Evolutionary conservation across 495 filamentous ascomycete genomes (phyloP), one percentile per base, ranked within the genome.

Genomic region (Hypomontagnella monticulosa): DNA sequence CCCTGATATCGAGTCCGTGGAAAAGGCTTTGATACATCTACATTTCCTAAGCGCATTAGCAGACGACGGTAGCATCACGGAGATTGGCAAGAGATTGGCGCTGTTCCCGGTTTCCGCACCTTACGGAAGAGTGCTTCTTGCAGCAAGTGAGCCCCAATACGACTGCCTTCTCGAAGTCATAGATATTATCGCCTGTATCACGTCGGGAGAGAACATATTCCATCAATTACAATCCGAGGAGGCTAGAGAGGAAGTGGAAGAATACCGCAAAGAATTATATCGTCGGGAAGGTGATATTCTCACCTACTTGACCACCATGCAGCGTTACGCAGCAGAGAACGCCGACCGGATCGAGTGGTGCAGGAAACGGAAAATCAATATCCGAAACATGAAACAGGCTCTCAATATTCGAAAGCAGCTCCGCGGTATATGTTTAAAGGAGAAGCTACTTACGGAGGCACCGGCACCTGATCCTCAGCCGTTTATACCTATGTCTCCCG

Each of bases 271-370:
- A 18, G 89, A 93, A 67, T 83, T 99, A 0, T 87, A 85, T 54
- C 84, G 91, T 2, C 80, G 93, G 42, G 91, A 97, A 75, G 96
- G 96, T 16, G 96, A 99, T 71, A 89, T 97, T 59, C 76, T 98
- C 49, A 97, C 93, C 0, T 85, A 93, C 69, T 79, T 99, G 0
- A 86, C 87, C 0, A 90, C 93, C 0, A 91, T 97, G 66, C 91
- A 92, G 66, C 84, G 83, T 8, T 98, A 95, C 74, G 82, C 90
- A 0, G 81, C 87, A 3, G 92, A 97, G 72, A 84, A 88, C 33
- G 74, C 84, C 0, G 87, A 97, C 73, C 84, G 93, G 1, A 84
- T 85, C 42, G 82, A 80, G 2, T 99, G 94, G 92, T 89, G 91
- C 57, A 84, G 90, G 70, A 79, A 84, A 48, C 89, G 93, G 51